A percentile compares a stretch with the other conserved stretches of the same genome.
These are phyloP conservation scores for Russula griseocarnosa DNA, from an alignment of 768 basidiomycete species.

Conservation along the genomic window DNA sequence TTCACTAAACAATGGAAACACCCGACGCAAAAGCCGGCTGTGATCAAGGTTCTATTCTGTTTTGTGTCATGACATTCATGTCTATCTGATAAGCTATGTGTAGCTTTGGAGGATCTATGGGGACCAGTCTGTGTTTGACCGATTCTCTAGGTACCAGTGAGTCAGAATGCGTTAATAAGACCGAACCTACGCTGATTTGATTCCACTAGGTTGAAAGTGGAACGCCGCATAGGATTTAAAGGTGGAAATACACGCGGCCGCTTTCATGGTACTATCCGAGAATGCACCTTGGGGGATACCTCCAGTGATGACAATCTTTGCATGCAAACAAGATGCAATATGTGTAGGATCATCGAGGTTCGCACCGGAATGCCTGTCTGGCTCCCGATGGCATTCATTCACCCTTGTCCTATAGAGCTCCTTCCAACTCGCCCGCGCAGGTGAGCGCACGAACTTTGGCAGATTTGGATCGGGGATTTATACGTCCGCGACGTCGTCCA, in stretches of 20 bases:
- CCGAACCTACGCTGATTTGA: background rate
- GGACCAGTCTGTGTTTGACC: constrained; percentile 15
- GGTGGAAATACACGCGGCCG: constrained; percentile 31
- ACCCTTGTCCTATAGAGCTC: constrained; percentile 22
- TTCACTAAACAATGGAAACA: constrained; percentile 30
- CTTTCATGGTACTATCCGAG: constrained; percentile 32
- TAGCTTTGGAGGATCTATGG: constrained; percentile 32
- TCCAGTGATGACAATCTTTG: constrained; percentile 24
- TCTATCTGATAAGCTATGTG: background rate
- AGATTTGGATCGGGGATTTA: constrained; percentile 32
- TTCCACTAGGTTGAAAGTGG: constrained; percentile 23
- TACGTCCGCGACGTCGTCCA: constrained; percentile 33
- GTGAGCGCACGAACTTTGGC: constrained; percentile 28
- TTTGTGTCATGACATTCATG: background rate
- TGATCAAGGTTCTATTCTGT: constrained; percentile 21
- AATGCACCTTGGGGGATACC: constrained; percentile 30
- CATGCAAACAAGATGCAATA: constrained; percentile 18
- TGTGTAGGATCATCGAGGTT: constrained; percentile 31
- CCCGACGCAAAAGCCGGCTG: constrained; percentile 16
- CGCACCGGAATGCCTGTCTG: no score
- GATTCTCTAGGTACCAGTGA: constrained; percentile 30
- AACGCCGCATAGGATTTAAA: constrained; percentile 7
- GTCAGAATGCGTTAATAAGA: background rate
- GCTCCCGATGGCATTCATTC: background rate
- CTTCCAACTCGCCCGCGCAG: constrained; percentile 26